A percentile compares a stretch with the other conserved stretches of the same genome.
These are phyloP conservation scores for Aspergillus ochraceus DNA, from an alignment of 2,329 filamentous ascomycete genomes.

Conservation along the genomic window DNA sequence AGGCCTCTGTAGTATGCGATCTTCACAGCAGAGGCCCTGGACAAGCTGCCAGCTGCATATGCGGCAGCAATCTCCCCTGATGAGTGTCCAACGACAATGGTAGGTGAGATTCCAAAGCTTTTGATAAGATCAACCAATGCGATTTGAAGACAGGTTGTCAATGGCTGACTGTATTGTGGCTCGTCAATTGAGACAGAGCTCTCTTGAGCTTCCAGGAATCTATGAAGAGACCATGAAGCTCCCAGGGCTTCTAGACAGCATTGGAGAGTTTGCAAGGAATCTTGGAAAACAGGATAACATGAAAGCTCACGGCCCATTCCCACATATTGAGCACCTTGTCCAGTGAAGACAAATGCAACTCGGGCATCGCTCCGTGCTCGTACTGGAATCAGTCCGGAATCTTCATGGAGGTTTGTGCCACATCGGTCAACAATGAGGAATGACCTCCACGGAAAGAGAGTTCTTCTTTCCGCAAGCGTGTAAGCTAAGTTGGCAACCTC, in stretches of 20 bases:
- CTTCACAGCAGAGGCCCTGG: not conserved
- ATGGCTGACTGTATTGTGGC: not conserved
- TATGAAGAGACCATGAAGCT: not conserved
- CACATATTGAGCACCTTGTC: conserved; percentile 2
- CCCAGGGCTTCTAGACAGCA: not conserved
- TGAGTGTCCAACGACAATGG: conserved; percentile 3
- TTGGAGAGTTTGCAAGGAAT: not conserved
- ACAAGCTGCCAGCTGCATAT: not conserved
- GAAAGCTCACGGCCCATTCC: not conserved
- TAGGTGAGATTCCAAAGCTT: not conserved
- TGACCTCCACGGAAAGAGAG: not conserved
- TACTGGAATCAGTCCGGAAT: not conserved
- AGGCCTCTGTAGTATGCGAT: conserved; percentile 3
- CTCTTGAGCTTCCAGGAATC: not conserved
- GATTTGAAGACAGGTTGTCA: conserved; percentile 6
- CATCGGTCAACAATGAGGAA: not conserved
- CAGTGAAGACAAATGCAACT: not conserved
- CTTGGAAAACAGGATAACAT: not conserved
- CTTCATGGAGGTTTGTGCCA: too few species aligned
- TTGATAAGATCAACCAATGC: conserved; percentile 3
- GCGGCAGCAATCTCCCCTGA: conserved; percentile 8
- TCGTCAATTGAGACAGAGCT: not conserved
- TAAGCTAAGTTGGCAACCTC: not conserved
- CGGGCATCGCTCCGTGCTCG: not conserved
- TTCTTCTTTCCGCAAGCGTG: not conserved